Base-by-base conservation (phyloP, 495 filamentous ascomycete genomes). In the Chaetomidium leptoderma region DNA sequence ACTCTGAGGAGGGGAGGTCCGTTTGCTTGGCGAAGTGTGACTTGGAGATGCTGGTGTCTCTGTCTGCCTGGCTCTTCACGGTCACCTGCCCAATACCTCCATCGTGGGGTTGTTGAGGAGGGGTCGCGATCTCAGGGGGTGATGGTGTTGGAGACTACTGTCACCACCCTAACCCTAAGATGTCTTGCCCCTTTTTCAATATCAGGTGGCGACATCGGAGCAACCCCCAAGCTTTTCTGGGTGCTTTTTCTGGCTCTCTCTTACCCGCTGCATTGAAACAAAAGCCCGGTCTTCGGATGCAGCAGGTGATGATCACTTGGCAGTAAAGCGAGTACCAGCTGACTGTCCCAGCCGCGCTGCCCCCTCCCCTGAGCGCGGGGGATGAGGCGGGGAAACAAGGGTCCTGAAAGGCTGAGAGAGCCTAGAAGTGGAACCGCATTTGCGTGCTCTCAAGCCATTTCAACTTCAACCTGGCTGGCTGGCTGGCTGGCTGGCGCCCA, bases 361-460 rank as follows among this genome's bases (percentile, higher is more conserved):
- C 17, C 29, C 26, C 19, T 11, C 36, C 33, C 35, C 33, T 27
- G 33, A 26, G 14, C 49, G 24, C 49, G 49, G 35, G 48, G 35
- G 49, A 27, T 7, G 23, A 52, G 49, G 49, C 49, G 35, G 35
- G 49, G 49, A 40, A 52, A 6, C 49, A 52, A 40, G 49, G 49
- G 49, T 40, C 21, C 3, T 19, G 16, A 29, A 52, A 7, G 49
- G 49, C 35, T 36, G 32, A 37, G 23, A 46, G 33, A 52, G 21
- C 49, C 35, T 40, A 14, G 35, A 10, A n/a, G 49, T 52, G 33
- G 49, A 30, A 40, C 33, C 33, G 30, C 39, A 16, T 17, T 51
- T 36, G 47, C 47, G 19, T 51, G 13, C 47, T 23, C 30, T 32
- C 26, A 14, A 2, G 7, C 4, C 26, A n/a, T 27, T 29, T 26